Base-by-base conservation (phyloP, 1,284 basidiomycete species). In the Ganoderma boninense region DNA sequence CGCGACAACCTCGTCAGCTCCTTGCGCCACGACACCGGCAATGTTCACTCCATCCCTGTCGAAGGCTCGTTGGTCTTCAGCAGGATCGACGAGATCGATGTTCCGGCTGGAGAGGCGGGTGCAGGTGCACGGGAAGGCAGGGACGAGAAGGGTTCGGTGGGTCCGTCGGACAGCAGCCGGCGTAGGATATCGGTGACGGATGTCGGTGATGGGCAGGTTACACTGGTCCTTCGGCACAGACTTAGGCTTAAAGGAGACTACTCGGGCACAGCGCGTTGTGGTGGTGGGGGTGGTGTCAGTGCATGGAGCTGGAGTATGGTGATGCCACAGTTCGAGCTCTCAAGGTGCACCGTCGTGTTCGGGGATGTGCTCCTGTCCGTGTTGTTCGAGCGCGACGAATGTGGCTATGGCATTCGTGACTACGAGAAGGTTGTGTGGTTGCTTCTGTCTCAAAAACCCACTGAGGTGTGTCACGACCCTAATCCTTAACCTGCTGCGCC, bases 1-100 rank as follows among this genome's bases (percentile, higher is more conserved):
- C 20, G n/a, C 46, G 46, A n/a, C n/a, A 91, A 86, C 66, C 86
- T 93, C 73, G 90, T 92, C 11, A 92, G 92, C 10, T 89, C 88
- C 65, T 93, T 92, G 92, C 83, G 92, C 35, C 79, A 79, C 23
- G 75, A 75, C 70, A 78, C 77, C 13, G 54, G 84, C 85, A 26
- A 85, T 81, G 52, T 87, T 11, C 72, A 73, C 42, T 74, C 77
- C 14, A 74, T 82, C 61, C 80, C 82, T 16, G 70, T 87, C 79
- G 91, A 92, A 77, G 86, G 88, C 56, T 83, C 89, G 35, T 91
- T 92, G 74, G 73, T 77, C 59, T 72, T 76, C 62, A 76, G 76
- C 52, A 68, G 56, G 71, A 64, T 72, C 16, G 68, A 26, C 29
- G 69, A 60, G 20, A 14, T 38, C 60, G 60, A 43, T n/a, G n/a